Evolutionary conservation across 495 filamentous ascomycete species (phyloP), one percentile per base, ranked within the genome.

Genomic region (Cenococcum geophilum): DNA sequence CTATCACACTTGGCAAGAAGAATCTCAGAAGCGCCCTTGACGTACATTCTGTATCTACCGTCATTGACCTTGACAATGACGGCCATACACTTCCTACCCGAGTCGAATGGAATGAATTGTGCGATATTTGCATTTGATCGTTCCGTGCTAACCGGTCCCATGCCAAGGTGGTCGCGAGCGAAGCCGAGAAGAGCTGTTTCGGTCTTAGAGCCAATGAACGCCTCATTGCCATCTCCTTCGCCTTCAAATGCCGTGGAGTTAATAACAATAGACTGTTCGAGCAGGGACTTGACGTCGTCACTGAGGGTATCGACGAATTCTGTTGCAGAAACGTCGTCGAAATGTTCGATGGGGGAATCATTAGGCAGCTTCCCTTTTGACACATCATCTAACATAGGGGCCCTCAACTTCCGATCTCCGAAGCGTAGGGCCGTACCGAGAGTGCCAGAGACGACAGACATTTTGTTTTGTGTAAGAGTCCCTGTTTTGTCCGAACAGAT

Each of bases 401-500:
- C 18, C 42, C 62, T 65, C 22, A 58, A 27, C 27, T 68, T 59
- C 10, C 67, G 58, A 47, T 70, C 68, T 25, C 80, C 78, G 69
- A 87, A 87, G 55, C 83, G 81, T 14, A 75, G 68, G 37, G 74
- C 68, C n/a, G 80, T 79, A 10, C 82, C 82, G 57, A 82, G 71
- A 0, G 81, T 79, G 20, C 85, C 84, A 25, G 84, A 78, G 22
- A 87, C 83, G 20, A 88, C 83, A 1, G 83, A 85, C 85, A 88
- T 88, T 64, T 82, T 83, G 66, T 88, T 88, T 68, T 86, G 82
- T 3, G 84, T 87, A n/a, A 97, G 77, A 1, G 92, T 97, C 58
- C 92, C 92, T 0, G 92, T 97, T 73, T 97, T 97, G 76, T 97
- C 92, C 2, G 92, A 96, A 74, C 92, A 97, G 52, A 97, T 89